Evolutionary conservation across 2,329 filamentous ascomycete species (phyloP).

Genomic region (Verticillium nubilum): DNA sequence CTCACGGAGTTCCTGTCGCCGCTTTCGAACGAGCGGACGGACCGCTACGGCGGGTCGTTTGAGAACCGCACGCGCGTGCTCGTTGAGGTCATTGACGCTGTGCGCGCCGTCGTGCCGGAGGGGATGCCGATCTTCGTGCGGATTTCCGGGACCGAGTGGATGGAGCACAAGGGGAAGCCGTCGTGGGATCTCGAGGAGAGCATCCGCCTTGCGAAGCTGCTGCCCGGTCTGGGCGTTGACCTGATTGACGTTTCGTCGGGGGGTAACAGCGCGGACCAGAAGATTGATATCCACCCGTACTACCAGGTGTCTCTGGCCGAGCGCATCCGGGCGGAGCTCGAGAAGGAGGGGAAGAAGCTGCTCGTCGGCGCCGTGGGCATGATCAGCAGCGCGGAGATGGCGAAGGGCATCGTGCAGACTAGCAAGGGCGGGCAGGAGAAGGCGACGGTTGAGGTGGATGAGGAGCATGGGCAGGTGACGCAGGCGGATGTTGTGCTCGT

Average conservation of each 20-base stretch:
- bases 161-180: constrained; percentile 39
- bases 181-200: constrained; percentile 67
- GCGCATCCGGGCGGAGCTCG: constrained; percentile 62
- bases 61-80: constrained; percentile 61
- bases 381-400: constrained; percentile 65
- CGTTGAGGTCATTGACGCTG: constrained; percentile 44
- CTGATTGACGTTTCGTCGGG: constrained; percentile 77
- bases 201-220: constrained; percentile 59
- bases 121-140: constrained; percentile 53
- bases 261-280: constrained; percentile 59
- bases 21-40: constrained; percentile 54
- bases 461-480: constrained; percentile 30
- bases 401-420: constrained; percentile 51
- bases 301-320: constrained; percentile 74
- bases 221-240: constrained; percentile 72
- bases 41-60: constrained; percentile 60
- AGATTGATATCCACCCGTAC: constrained; percentile 54
- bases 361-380: constrained; percentile 70
- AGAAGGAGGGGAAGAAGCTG: constrained; percentile 41
- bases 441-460: constrained; percentile 34
- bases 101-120: constrained; percentile 46
- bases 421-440: constrained; percentile 19
- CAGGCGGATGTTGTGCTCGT: constrained; percentile 67
- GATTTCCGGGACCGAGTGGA: constrained; percentile 59
- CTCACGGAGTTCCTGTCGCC: constrained; percentile 60